Conservation (phyloP, 306 rosid genomes). For the Ormosia semicastrata region DNA sequence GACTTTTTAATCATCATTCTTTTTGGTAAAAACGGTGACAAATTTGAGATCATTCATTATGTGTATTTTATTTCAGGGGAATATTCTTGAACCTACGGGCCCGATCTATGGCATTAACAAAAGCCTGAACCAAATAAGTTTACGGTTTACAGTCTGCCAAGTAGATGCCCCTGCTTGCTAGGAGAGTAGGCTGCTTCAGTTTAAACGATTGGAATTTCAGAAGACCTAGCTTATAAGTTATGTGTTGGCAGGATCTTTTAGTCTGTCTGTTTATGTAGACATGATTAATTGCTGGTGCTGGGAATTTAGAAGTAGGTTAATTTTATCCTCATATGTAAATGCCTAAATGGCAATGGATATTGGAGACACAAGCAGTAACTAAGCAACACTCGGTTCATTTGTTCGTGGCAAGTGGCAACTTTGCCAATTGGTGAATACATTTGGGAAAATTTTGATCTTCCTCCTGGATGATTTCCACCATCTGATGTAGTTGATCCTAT, state of each 20-base stretch:
- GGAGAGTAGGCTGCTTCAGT: neutral
- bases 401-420: neutral
- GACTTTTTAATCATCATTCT: constrained; percentile 1
- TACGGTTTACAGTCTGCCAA: neutral
- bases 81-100: constrained; percentile 82
- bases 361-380: neutral
- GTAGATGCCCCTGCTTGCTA: neutral
- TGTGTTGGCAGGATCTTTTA: neutral
- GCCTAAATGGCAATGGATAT: neutral
- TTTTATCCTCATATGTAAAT: neutral
- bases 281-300: neutral
- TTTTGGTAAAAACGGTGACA: neutral
- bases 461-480: neutral
- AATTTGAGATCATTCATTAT: constrained; percentile 5
- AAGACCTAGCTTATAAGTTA: neutral
- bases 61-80: constrained; percentile 60
- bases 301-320: neutral
- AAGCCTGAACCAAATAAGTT: constrained; percentile 49
- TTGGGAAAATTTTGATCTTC: neutral
- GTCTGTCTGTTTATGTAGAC: constrained; percentile 12
- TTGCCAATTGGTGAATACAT: neutral
- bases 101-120: constrained; percentile 55
- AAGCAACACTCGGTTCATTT: neutral
- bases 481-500: neutral
- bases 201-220: neutral